Percentiles rank a stretch among this genome's conserved stretches.
phyloP scores from a whole-genome alignment of 305 asterid genomes.

The Fraxinus dipetala region DNA sequence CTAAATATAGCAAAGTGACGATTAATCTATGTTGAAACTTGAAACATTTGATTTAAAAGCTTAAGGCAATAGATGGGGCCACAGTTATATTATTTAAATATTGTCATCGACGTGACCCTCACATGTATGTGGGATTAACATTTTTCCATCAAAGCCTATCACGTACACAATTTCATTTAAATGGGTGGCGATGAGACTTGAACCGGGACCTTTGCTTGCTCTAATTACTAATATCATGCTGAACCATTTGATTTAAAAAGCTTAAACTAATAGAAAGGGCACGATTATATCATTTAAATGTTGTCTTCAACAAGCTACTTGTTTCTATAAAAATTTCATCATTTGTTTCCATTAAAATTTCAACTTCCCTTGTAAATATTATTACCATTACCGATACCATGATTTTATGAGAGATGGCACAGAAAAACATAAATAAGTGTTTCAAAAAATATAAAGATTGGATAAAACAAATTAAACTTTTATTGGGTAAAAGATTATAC shows the following conservation, averaged over 20 bases:
- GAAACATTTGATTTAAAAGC: neutral
- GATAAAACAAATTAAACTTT: slow-evolving; percentile 7
- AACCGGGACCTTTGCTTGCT: neutral
- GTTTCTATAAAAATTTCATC: neutral
- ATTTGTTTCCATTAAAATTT: neutral
- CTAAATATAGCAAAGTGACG: neutral
- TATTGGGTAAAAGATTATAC: slow-evolving; percentile 38
- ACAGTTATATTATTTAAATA: neutral
- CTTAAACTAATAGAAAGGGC: neutral
- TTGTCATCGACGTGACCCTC: neutral
- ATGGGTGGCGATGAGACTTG: neutral
- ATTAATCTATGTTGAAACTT: neutral
- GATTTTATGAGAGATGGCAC: neutral
- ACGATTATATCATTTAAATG: neutral
- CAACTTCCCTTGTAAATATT: neutral
- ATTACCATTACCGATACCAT: neutral
- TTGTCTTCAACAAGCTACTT: neutral
- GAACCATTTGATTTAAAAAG: neutral
- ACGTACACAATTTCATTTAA: neutral
- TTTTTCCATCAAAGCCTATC: neutral
- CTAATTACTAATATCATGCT: neutral
- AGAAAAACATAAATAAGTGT: neutral
- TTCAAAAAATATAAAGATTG: neutral
- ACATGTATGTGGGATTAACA: neutral
- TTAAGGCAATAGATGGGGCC: neutral